Conservation (phyloP, 1,284 basidiomycete species). For the Trametes versicolor region DNA sequence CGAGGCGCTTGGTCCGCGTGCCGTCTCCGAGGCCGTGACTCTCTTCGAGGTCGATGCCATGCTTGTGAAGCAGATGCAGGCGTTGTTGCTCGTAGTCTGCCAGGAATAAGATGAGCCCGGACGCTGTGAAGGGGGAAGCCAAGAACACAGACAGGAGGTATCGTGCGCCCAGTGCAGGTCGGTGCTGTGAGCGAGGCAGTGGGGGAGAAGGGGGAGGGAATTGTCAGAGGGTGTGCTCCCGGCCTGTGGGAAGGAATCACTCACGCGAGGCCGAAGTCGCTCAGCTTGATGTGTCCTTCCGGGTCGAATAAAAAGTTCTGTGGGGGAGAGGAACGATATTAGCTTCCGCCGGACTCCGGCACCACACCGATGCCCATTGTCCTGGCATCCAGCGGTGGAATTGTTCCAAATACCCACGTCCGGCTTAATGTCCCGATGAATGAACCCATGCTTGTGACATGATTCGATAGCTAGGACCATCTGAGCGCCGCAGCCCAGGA, state of each 20-base stretch:
- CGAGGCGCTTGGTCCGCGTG: conserved; percentile 76
- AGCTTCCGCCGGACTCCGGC: conserved; percentile 34
- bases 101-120: conserved; percentile 28
- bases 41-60: conserved; percentile 95
- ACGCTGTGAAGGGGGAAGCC: conserved; percentile 27
- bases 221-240: conserved; percentile 16
- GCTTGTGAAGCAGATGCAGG: conserved; percentile 87
- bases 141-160: conserved; percentile 73
- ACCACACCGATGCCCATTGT: conserved; percentile 21
- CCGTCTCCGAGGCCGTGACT: conserved; percentile 68
- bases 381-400: conserved; percentile 35
- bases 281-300: conserved; percentile 92
- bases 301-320: conserved; percentile 96
- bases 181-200: conserved; percentile 58
- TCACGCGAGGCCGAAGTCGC: conserved; percentile 95
- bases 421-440: conserved; percentile 97
- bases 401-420: conserved; percentile 63
- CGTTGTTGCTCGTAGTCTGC: conserved; percentile 95
- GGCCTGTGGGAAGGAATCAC: conserved; percentile 46
- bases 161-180: conserved; percentile 94
- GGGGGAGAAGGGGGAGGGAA: conserved; percentile 21
- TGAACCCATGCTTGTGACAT: conserved; percentile 95
- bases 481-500: conserved; percentile 48
- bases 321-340: conserved; percentile 42
- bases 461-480: conserved; percentile 97